These are phyloP conservation scores for Rosa chinensis DNA, from an alignment of 306 rosid genomes.

Conservation along the genomic window DNA sequence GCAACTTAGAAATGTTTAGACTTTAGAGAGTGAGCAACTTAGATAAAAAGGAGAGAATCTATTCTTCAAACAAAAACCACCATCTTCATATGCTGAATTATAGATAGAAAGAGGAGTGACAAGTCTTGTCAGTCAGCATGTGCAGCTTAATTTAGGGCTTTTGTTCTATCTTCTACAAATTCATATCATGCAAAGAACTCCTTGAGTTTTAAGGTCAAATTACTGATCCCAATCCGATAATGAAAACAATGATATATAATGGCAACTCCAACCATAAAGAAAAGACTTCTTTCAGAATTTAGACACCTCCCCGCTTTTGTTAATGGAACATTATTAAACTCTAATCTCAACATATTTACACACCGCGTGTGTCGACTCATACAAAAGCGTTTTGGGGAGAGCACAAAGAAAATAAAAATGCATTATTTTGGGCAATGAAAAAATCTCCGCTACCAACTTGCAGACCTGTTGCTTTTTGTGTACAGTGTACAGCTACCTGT, in stretches of 20 bases:
- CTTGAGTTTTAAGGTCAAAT: background rate
- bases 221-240: background rate
- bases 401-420: background rate
- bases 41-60: background rate
- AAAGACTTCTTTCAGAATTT: background rate
- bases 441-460: background rate
- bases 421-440: background rate
- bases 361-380: background rate
- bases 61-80: background rate
- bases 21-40: background rate
- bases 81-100: background rate
- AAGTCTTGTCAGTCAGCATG: background rate
- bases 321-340: too few relatives aligned
- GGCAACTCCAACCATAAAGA: background rate
- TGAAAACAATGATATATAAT: background rate
- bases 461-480: background rate
- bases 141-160: background rate
- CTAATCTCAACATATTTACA: too few relatives aligned
- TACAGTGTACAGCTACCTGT: background rate
- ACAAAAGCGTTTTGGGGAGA: too few relatives aligned
- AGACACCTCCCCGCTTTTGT: too few relatives aligned
- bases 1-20: background rate
- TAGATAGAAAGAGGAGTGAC: background rate
- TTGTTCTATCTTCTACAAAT: background rate
- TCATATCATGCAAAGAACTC: background rate